A percentile compares a stretch with the other conserved stretches of the same genome.
These are phyloP conservation scores for Schizosaccharomyces versatilis DNA, from an alignment of 1,139 yeast genomes.

Conservation along the genomic window DNA sequence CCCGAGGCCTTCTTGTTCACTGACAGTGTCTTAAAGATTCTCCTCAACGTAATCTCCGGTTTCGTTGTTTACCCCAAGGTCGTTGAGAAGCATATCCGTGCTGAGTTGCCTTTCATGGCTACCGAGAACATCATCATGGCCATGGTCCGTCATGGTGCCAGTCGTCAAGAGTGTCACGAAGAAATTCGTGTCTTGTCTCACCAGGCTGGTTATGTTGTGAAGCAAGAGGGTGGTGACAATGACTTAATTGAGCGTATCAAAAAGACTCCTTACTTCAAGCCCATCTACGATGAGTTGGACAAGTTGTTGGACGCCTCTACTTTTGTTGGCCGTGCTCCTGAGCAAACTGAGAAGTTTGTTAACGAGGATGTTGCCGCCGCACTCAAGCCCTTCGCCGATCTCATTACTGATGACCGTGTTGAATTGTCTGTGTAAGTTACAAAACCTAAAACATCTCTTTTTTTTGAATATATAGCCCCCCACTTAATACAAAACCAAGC, in stretches of 20 bases:
- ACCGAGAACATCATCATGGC: slow-evolving; percentile 98
- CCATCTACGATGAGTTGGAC: slow-evolving; percentile 71
- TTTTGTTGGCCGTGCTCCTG: slow-evolving; percentile 95
- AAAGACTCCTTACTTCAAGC: slow-evolving; percentile 62
- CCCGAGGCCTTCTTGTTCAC: slow-evolving; percentile 95
- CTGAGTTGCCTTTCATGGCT: slow-evolving; percentile 98
- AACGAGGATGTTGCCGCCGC: slow-evolving; percentile 68
- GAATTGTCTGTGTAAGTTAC: slow-evolving; percentile 29
- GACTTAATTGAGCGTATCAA: slow-evolving; percentile 79
- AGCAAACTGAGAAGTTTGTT: slow-evolving; percentile 87
- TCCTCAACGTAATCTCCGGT: slow-evolving; percentile 81
- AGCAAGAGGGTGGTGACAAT: slow-evolving; percentile 96
- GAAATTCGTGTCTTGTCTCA: slow-evolving; percentile 90
- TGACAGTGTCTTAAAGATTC: slow-evolving; percentile 72
- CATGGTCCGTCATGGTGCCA: slow-evolving; percentile 89
- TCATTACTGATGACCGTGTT: slow-evolving; percentile 42
- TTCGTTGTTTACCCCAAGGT: slow-evolving; percentile 96
- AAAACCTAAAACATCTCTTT: not conserved
- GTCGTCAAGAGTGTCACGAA: slow-evolving; percentile 93
- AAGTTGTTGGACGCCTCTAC: slow-evolving; percentile 70
- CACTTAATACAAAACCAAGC: too few species aligned
- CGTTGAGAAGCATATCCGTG: slow-evolving; percentile 79
- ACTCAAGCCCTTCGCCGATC: slow-evolving; percentile 37
- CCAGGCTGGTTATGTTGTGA: slow-evolving; percentile 91
- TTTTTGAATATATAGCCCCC: not conserved